A percentile compares a stretch with the other conserved stretches of the same genome.
These are phyloP conservation scores for Clavispora phyllophila DNA, from an alignment of 805 yeast genomes.

Conservation along the genomic window DNA sequence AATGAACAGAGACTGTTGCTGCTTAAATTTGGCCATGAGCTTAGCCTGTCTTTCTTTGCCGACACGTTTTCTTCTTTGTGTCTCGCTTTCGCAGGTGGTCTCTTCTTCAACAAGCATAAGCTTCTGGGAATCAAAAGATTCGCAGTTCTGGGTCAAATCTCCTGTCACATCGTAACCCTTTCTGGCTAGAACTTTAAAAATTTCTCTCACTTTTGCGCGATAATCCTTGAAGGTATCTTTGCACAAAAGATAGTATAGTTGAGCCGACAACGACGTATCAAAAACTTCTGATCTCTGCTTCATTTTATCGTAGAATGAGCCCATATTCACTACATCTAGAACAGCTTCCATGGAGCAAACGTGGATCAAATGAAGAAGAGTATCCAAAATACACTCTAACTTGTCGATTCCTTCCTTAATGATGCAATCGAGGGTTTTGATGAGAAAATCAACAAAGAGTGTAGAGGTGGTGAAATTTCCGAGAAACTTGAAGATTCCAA, in stretches of 20 bases:
- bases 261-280: conserved; percentile 34
- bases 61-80: conserved; percentile 55
- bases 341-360: conserved; percentile 38
- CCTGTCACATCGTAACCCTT: conserved; percentile 20
- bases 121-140: conserved; percentile 20
- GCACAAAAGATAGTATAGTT: conserved; percentile 34
- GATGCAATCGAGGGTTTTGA: conserved; percentile 42
- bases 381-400: conserved; percentile 52
- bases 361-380: conserved; percentile 65
- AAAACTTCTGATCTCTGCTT: conserved; percentile 26
- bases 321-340: conserved; percentile 25
- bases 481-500: conserved; percentile 39
- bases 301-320: conserved; percentile 26
- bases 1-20: conserved; percentile 74
- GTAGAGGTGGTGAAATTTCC: conserved; percentile 49
- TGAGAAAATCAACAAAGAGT: conserved; percentile 50
- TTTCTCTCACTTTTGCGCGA: conserved; percentile 55
- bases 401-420: conserved; percentile 32
- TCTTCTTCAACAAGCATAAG: conserved; percentile 15
- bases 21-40: conserved; percentile 71
- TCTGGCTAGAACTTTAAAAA: conserved; percentile 34
- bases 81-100: conserved; percentile 28
- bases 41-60: conserved; percentile 70
- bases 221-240: conserved; percentile 37
- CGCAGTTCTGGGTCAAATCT: conserved; percentile 16